Conservation (phyloP, 352 stramenopile genomes). For the Pythium grandisporangium region DNA sequence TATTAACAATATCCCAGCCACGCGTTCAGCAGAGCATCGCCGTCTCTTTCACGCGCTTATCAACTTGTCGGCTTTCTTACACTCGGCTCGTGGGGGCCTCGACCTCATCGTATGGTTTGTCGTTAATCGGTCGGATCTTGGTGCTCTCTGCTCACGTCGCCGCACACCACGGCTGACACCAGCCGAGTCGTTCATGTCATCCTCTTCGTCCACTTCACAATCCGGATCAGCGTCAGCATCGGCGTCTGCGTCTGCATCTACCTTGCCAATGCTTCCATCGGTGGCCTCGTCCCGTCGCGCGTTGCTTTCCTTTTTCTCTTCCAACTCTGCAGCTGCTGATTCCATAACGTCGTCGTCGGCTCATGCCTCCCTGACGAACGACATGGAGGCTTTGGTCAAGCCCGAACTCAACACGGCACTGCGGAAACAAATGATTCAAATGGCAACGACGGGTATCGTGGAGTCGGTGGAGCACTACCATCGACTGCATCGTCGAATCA, state of each 20-base stretch:
- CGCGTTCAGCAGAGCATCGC: constrained; percentile 17
- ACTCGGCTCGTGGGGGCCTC: constrained; percentile 63
- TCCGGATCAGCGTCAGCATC: constrained; percentile 1
- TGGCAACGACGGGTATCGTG: constrained; percentile 84
- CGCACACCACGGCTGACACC: neutral
- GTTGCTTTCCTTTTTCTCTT: too few relatives aligned
- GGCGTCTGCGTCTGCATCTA: neutral
- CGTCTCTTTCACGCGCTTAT: constrained; percentile 47
- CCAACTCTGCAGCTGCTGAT: too few relatives aligned
- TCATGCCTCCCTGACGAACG: constrained; percentile 9
- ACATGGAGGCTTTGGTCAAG: constrained; percentile 39
- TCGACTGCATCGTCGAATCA: constrained; percentile 45
- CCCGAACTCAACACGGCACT: constrained; percentile 83
- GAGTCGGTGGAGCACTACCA: constrained; percentile 81
- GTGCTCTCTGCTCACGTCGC: constrained; percentile 18
- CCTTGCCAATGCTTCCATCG: too few relatives aligned
- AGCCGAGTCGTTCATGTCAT: neutral
- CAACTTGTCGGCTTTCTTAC: constrained; percentile 68
- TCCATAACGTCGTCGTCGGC: neutral
- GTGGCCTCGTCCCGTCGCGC: neutral
- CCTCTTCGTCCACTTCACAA: constrained; percentile 4
- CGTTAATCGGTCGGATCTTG: constrained; percentile 58
- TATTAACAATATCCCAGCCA: constrained; percentile 31
- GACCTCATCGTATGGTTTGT: constrained; percentile 85
- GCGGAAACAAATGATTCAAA: constrained; percentile 82